Conservation (phyloP, 106 monocot genomes). For the Narthecium ossifragum region DNA sequence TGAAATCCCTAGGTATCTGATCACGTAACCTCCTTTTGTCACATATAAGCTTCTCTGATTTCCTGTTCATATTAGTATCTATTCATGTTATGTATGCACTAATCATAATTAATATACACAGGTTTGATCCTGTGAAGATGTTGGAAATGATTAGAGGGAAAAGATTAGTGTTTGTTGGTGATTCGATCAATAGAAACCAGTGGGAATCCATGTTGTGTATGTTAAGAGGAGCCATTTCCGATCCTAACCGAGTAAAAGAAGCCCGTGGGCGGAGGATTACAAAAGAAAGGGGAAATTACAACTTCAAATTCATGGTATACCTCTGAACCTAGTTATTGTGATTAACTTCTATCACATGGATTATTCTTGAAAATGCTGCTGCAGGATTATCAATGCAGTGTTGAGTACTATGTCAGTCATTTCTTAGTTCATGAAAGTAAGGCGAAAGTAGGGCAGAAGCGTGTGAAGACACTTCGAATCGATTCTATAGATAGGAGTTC, state of each 20-base stretch:
- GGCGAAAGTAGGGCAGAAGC: conserved; percentile 51
- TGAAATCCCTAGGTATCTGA: conserved; percentile 58
- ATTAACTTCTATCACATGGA: not conserved
- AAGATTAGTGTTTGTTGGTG: conserved; percentile 82
- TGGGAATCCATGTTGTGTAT: conserved; percentile 97
- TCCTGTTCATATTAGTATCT: no score
- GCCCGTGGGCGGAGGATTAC: conserved; percentile 66
- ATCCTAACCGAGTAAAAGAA: conserved; percentile 61
- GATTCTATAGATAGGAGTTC: conserved; percentile 74
- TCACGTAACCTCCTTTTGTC: not conserved
- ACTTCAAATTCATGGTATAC: conserved; percentile 76
- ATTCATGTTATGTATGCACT: not conserved
- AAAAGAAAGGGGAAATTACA: conserved; percentile 68
- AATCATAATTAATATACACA: conserved; percentile 16
- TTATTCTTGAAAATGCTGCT: conserved; percentile 15
- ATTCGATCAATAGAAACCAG: conserved; percentile 92
- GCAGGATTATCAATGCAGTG: conserved; percentile 90
- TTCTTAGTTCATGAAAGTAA: conserved; percentile 85
- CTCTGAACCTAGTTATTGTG: no score
- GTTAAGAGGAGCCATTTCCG: conserved; percentile 32
- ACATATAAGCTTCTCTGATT: not conserved
- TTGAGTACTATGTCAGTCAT: conserved; percentile 83
- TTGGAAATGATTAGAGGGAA: conserved; percentile 76
- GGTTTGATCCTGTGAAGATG: conserved; percentile 69
- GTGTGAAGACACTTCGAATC: conserved; percentile 51